phyloP scores from a whole-genome alignment of 495 filamentous ascomycete genomes.

The Aspergillus bridgeri region DNA sequence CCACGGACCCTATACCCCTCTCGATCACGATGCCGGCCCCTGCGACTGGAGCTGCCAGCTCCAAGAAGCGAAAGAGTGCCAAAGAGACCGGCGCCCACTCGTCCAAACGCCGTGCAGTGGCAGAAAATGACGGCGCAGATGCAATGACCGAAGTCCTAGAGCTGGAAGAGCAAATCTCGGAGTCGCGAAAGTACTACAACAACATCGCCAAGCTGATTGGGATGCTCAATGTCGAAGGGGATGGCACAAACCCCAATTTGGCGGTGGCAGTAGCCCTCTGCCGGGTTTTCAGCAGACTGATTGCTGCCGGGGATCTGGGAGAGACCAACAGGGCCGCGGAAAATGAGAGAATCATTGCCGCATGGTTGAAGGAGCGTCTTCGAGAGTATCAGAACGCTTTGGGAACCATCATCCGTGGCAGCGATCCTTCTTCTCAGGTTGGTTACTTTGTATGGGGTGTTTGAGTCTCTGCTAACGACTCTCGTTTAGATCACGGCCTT shows the following conservation, averaged over 20 bases:
- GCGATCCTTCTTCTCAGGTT: slow-evolving; percentile 46
- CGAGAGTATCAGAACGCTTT: slow-evolving; percentile 63
- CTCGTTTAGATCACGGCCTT: slow-evolving; percentile 55
- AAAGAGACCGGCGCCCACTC: slow-evolving; percentile 35
- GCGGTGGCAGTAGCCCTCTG: slow-evolving; percentile 77
- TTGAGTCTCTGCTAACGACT: slow-evolving; percentile 16
- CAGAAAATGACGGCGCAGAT: slow-evolving; percentile 44
- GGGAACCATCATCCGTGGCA: slow-evolving; percentile 50
- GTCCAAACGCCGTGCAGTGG: slow-evolving; percentile 46
- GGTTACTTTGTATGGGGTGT: slow-evolving; percentile 3
- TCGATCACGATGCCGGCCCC: slow-evolving; percentile 32
- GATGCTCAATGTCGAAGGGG: slow-evolving; percentile 49
- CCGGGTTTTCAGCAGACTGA: slow-evolving; percentile 80
- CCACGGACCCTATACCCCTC: not conserved
- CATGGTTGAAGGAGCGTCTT: slow-evolving; percentile 76
- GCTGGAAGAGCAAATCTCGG: slow-evolving; percentile 73
- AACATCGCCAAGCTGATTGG: slow-evolving; percentile 75
- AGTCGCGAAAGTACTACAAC: slow-evolving; percentile 89
- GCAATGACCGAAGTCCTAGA: slow-evolving; percentile 56
- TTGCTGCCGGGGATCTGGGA: slow-evolving; percentile 68
- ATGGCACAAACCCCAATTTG: slow-evolving; percentile 43
- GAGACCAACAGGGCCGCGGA: slow-evolving; percentile 60
- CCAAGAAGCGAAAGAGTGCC: slow-evolving; percentile 43
- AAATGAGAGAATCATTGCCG: slow-evolving; percentile 67
- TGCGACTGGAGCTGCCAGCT: slow-evolving; percentile 21